A percentile compares a stretch with the other conserved stretches of the same genome.
Conservation (phyloP, 1,284 basidiomycete species). For the Rhodotorula sp. region DNA sequence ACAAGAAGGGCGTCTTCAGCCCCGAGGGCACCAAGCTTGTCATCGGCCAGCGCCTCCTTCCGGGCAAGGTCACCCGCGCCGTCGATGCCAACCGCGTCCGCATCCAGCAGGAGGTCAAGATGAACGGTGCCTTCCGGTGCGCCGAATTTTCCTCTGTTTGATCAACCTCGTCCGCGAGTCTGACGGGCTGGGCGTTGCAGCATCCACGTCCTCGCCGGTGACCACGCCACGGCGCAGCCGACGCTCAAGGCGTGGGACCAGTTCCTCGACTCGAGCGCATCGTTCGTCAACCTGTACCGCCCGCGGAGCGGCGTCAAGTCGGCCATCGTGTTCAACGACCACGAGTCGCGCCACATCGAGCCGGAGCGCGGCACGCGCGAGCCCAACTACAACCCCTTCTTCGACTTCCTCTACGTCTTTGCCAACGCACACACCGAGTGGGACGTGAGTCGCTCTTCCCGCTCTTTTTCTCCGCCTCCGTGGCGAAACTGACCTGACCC, state of each 20-base stretch:
- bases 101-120: slow-evolving; percentile 48
- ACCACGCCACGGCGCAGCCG: slow-evolving; percentile 23
- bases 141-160: background rate
- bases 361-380: slow-evolving; percentile 29
- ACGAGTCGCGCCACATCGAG: slow-evolving; percentile 41
- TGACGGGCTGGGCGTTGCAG: background rate
- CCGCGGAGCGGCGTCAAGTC: slow-evolving; percentile 36
- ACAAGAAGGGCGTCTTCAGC: slow-evolving; percentile 42
- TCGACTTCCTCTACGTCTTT: slow-evolving; percentile 44
- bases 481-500: background rate
- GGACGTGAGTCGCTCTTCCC: slow-evolving; percentile 39
- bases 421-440: slow-evolving; percentile 45
- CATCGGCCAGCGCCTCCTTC: slow-evolving; percentile 44
- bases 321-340: slow-evolving; percentile 37
- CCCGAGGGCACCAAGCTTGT: slow-evolving; percentile 40
- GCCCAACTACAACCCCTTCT: slow-evolving; percentile 43
- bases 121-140: slow-evolving; percentile 48
- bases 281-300: slow-evolving; percentile 46
- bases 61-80: slow-evolving; percentile 45
- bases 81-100: slow-evolving; percentile 48
- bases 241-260: slow-evolving; percentile 40
- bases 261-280: slow-evolving; percentile 42
- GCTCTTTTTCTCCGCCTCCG: too few species aligned
- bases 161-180: too few species aligned
- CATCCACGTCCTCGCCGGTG: slow-evolving; percentile 44